Evolutionary conservation across 495 filamentous ascomycete species (phyloP), one percentile per base, ranked within the genome.

Genomic region (Aspergillus egyptiacus): DNA sequence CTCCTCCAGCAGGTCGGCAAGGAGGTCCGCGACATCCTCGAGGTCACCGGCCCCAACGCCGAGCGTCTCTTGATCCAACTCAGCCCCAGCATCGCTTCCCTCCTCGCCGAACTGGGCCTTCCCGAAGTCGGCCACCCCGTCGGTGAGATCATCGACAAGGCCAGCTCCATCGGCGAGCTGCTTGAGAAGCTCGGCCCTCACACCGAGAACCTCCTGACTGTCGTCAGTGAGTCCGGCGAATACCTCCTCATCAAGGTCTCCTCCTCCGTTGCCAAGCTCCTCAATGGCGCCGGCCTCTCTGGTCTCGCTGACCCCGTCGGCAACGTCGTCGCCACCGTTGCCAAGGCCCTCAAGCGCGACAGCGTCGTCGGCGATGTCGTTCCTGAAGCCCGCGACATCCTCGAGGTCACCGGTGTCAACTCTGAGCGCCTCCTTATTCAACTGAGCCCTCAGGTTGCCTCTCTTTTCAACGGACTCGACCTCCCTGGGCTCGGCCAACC

Each of bases 201-300:
- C 51, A 48, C 62, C 25, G 47, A 66, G 48, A 27, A 60, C 10
- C 62, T 69, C 51, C 60, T 72, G 20, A 64, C 56, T 31, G 59
- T 70, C 30, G 60, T 62, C 20, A 59, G 58, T 39, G 34, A 65
- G 34, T 63, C 68, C 32, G 60, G 58, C 48, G 51, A 57, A 30
- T 28, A 54, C 30, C 67, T 72, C 43, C 66, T 72, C 27, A 54
- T 72, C 52, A 41, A 65, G 53, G 64, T 72, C 38, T 57, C 61
- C 46, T 59, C 63, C 33, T 30, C 46, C 33, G 65, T 70, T 33
- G 51, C 62, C 31, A 49, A 48, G 22, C 65, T 71, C 27, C 55
- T 73, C 35, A 17, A 59, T 39, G 63, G 70, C 35, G 67, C 71
- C 13, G 66, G 67, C 43, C 67, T 72, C 27, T 61, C 66, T 48